These are phyloP conservation scores for Zizania palustris DNA, from an alignment of 202 grass and related monocot species.

Conservation along the genomic window DNA sequence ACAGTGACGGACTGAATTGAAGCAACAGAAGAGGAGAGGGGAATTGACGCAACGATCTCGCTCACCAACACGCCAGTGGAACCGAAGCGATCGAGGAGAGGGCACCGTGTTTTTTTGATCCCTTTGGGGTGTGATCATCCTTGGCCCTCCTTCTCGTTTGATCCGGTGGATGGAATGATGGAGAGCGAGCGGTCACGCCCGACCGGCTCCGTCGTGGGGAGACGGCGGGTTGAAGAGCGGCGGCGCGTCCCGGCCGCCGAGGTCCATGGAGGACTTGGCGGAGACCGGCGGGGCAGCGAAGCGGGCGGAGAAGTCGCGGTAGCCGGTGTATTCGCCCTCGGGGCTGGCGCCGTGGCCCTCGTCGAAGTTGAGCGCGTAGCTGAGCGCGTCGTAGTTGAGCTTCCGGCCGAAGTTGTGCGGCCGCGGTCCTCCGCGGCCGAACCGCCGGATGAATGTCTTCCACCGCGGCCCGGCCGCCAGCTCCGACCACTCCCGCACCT, in stretches of 20 bases:
- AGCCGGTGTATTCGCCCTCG: no score
- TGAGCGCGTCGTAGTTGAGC: no score
- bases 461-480: slow-evolving; percentile 69
- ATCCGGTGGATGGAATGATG: not conserved
- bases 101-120: slow-evolving; percentile 26
- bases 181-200: slow-evolving; percentile 30
- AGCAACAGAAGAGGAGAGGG: not conserved
- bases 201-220: not conserved
- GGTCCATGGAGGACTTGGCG: slow-evolving; percentile 79
- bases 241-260: slow-evolving; percentile 67
- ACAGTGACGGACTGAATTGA: slow-evolving; percentile 28
- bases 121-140: slow-evolving; percentile 17
- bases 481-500: slow-evolving; percentile 94
- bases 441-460: slow-evolving; percentile 96
- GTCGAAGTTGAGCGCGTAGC: no score
- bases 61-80: slow-evolving; percentile 12
- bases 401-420: no score
- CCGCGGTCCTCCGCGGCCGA: slow-evolving; percentile 54
- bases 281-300: slow-evolving; percentile 22
- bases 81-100: slow-evolving; percentile 35
- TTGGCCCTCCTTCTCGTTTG: slow-evolving; percentile 10
- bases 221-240: slow-evolving; percentile 39
- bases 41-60: slow-evolving; percentile 30
- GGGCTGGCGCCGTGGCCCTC: no score
- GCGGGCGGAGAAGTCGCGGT: no score